Conservation (phyloP, 352 stramenopile species). For the Phytophthora vignae region DNA sequence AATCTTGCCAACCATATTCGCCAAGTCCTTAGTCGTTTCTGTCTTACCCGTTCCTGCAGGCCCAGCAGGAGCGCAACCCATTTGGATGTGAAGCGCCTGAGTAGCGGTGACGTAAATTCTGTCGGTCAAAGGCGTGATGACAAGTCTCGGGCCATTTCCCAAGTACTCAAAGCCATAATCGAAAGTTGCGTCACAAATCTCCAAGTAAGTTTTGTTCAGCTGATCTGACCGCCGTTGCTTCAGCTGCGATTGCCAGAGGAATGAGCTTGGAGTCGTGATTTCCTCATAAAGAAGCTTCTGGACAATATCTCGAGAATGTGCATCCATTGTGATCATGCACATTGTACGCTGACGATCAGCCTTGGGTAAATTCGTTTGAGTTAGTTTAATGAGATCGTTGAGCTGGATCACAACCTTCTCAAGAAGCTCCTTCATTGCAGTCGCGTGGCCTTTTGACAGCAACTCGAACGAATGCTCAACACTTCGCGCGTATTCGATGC, state of each 20-base stretch:
- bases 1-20: slow-evolving; percentile 92
- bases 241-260: slow-evolving; percentile 95
- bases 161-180: slow-evolving; percentile 97
- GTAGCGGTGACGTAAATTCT: slow-evolving; percentile 96
- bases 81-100: slow-evolving; percentile 94
- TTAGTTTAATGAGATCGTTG: slow-evolving; percentile 93
- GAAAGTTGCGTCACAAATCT: slow-evolving; percentile 94
- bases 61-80: slow-evolving; percentile 95
- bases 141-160: slow-evolving; percentile 92
- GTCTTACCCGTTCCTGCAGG: slow-evolving; percentile 94
- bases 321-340: slow-evolving; percentile 96
- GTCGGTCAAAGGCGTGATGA: slow-evolving; percentile 95
- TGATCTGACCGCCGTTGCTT: slow-evolving; percentile 77
- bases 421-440: slow-evolving; percentile 86
- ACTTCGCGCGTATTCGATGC: slow-evolving; percentile 90
- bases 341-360: slow-evolving; percentile 93
- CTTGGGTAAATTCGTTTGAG: slow-evolving; percentile 81
- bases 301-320: slow-evolving; percentile 92
- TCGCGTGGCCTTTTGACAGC: slow-evolving; percentile 74
- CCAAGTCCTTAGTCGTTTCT: slow-evolving; percentile 96
- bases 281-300: slow-evolving; percentile 91
- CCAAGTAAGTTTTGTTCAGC: slow-evolving; percentile 65
- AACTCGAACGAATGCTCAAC: slow-evolving; percentile 85
- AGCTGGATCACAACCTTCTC: slow-evolving; percentile 92
- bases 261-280: slow-evolving; percentile 75